Evolutionary conservation across 768 basidiomycete genomes (phyloP).

Genomic region (Hydnomerulius pinastri): DNA sequence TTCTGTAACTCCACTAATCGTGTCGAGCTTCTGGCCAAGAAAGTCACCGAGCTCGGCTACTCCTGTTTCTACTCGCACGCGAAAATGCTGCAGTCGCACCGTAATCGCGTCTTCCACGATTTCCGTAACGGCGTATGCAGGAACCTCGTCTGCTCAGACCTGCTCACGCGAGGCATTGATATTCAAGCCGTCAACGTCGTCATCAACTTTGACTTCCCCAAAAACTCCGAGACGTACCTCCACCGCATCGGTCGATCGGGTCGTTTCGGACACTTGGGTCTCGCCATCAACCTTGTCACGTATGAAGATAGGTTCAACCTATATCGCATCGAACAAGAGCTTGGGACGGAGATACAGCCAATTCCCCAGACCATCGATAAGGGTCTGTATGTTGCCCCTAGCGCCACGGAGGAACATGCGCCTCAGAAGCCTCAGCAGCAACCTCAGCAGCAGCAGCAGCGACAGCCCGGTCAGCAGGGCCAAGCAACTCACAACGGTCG

Average conservation of each 20-base stretch:
- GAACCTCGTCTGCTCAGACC: constrained; percentile 97
- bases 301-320: constrained; percentile 98
- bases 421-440: constrained; percentile 44
- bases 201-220: constrained; percentile 99
- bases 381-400: constrained; percentile 89
- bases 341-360: constrained; percentile 96
- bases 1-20: constrained; percentile 99
- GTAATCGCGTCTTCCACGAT: constrained; percentile 99
- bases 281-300: constrained; percentile 97
- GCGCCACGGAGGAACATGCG: constrained; percentile 43
- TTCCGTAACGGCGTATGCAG: constrained; percentile 98
- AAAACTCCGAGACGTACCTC: constrained; percentile 98
- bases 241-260: constrained; percentile 98
- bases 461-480: constrained; percentile 23
- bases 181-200: constrained; percentile 99
- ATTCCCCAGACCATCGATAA: constrained; percentile 92
- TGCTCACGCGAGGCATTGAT: constrained; percentile 98
- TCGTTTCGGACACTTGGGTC: constrained; percentile 93
- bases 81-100: constrained; percentile 98
- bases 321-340: constrained; percentile 97
- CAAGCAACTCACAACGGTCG: constrained; percentile 30
- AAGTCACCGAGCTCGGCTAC: constrained; percentile 98
- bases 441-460: constrained; percentile 30
- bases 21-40: constrained; percentile 98
- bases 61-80: constrained; percentile 99